Conservation (phyloP, 306 rosid species). For the Purshia tridentata region DNA sequence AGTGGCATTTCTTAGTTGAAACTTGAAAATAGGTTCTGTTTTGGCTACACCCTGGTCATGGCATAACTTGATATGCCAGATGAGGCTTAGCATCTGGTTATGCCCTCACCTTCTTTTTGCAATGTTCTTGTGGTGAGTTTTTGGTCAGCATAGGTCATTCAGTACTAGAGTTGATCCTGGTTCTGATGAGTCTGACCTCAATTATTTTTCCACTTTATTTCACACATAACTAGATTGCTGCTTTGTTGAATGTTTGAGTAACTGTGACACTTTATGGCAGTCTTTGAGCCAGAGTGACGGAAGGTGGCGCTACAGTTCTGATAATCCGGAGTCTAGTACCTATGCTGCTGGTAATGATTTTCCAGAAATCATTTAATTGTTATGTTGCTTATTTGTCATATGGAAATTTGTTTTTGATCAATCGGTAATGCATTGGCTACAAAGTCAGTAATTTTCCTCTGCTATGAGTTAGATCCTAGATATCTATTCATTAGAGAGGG, state of each 20-base stretch:
- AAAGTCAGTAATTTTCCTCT: not conserved
- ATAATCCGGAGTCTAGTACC: slow-evolving; percentile 91
- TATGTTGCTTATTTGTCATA: not conserved
- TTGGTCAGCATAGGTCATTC: too few species aligned
- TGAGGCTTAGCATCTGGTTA: not conserved
- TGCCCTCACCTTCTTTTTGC: not conserved
- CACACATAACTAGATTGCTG: not conserved
- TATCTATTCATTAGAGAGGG: not conserved
- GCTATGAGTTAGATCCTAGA: not conserved
- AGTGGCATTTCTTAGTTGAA: slow-evolving; percentile 15
- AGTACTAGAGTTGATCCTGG: too few species aligned
- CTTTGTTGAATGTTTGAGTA: slow-evolving; percentile 22
- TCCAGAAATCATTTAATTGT: slow-evolving; percentile 3
- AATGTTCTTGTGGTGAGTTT: not conserved
- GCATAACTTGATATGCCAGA: slow-evolving; percentile 8
- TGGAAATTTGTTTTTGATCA: not conserved
- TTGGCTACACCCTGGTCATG: slow-evolving; percentile 23
- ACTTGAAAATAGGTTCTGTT: slow-evolving; percentile 16
- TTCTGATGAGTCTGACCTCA: slow-evolving; percentile 1
- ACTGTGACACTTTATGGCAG: slow-evolving; percentile 44
- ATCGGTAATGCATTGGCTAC: not conserved
- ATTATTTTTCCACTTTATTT: slow-evolving; percentile 2
- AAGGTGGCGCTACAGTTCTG: slow-evolving; percentile 93
- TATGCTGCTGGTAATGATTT: slow-evolving; percentile 87
- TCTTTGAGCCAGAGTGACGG: slow-evolving; percentile 99